phyloP scores from a whole-genome alignment of 208 protist species.

The Leptomonas seymouri region DNA sequence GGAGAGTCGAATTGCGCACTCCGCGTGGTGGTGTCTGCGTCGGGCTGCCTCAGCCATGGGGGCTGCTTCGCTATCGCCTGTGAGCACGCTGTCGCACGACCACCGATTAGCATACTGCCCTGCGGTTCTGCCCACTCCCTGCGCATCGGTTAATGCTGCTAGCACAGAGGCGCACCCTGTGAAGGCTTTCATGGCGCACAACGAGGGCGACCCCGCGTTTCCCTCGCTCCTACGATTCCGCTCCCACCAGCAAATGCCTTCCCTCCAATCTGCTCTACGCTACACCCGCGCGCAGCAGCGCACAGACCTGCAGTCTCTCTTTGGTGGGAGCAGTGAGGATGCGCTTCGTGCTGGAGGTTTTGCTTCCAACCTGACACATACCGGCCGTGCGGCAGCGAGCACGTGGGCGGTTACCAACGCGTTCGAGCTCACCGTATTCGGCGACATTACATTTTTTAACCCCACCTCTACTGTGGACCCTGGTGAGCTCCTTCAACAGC shows the following conservation, averaged over 20 bases:
- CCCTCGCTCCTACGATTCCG: not conserved
- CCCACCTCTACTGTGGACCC: slow-evolving; percentile 2
- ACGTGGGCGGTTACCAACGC: slow-evolving; percentile 3
- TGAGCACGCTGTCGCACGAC: not conserved
- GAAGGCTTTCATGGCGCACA: not conserved
- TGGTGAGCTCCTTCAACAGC: not conserved
- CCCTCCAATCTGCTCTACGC: not conserved
- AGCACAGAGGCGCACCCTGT: not conserved
- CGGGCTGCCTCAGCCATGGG: slow-evolving; percentile 8
- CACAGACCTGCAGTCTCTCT: not conserved
- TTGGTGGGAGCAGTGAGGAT: not conserved
- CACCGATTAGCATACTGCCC: not conserved
- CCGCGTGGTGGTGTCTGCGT: slow-evolving; percentile 11
- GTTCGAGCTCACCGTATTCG: slow-evolving; percentile 4
- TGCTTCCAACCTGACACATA: too few species aligned
- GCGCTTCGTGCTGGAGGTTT: not conserved
- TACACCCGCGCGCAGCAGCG: not conserved
- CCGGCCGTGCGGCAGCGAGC: not conserved
- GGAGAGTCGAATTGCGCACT: slow-evolving; percentile 13
- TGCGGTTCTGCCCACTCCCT: not conserved
- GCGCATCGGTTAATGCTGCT: not conserved
- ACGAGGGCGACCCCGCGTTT: not conserved
- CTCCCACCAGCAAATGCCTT: not conserved
- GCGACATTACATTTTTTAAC: slow-evolving; percentile 6
- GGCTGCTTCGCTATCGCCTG: not conserved